These are phyloP conservation scores for Peziza echinospora DNA, from an alignment of 495 filamentous ascomycete species.

Conservation along the genomic window DNA sequence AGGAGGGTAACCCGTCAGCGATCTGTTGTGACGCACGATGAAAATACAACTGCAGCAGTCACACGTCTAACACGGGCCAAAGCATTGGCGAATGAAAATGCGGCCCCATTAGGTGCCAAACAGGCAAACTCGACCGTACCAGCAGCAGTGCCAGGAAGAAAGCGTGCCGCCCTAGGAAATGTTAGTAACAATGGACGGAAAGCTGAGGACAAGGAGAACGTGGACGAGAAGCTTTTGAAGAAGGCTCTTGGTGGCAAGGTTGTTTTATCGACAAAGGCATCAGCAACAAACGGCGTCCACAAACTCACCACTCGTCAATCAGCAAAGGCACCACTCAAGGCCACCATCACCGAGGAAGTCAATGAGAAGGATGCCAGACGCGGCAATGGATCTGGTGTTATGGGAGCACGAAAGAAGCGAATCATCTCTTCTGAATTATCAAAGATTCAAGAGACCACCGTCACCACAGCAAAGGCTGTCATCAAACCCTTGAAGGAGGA, in stretches of 20 bases:
- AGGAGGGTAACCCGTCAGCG: slow-evolving; percentile 35
- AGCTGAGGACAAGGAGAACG: neutral
- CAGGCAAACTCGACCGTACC: neutral
- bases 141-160: neutral
- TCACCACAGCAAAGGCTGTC: slow-evolving; percentile 14
- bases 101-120: slow-evolving; percentile 1
- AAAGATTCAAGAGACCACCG: slow-evolving; percentile 32
- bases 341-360: slow-evolving; percentile 35
- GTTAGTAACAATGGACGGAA: neutral
- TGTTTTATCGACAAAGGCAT: slow-evolving; percentile 55
- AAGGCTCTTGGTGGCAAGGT: slow-evolving; percentile 22
- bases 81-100: slow-evolving; percentile 4
- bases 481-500: slow-evolving; percentile 10
- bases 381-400: slow-evolving; percentile 44
- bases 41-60: slow-evolving; percentile 43
- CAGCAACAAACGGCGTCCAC: slow-evolving; percentile 51
- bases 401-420: slow-evolving; percentile 41
- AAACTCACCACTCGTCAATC: slow-evolving; percentile 45
- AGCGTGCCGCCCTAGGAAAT: neutral
- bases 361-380: slow-evolving; percentile 38
- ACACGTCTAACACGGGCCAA: slow-evolving; percentile 85
- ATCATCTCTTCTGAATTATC: slow-evolving; percentile 29
- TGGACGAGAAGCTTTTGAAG: neutral
- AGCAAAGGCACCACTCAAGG: slow-evolving; percentile 46
- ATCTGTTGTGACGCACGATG: slow-evolving; percentile 80